Evolutionary conservation across 148 eudicot species (phyloP), one percentile per base, ranked within the genome.

Genomic region (Vaccinium corymbosum): DNA sequence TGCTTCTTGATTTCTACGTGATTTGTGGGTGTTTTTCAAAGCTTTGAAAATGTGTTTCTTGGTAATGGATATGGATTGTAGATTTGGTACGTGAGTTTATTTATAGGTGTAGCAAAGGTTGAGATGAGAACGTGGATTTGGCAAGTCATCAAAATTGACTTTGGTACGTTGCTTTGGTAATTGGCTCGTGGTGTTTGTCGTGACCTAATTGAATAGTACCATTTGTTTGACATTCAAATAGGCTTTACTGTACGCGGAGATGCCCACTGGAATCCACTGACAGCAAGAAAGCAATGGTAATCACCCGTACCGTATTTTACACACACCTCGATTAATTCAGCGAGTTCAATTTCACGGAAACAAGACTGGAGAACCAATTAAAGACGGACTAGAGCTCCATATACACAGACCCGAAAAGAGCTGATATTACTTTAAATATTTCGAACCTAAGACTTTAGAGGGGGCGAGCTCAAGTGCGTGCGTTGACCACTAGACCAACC

Each of bases 141-240:
- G 62, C 0, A 53, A 78, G 80, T 27, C 80, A 53, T 7, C 42
- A 27, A 27, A 52, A 0, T 78, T 78, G 80, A 78, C 80, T 51
- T 52, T 53, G 15, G 27, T 15, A 3, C 4, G 59, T 77, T 52
- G 6, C 6, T 42, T 42, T 13, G 38, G 80, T 52, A 27, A 52
- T 14, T 52, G 80, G 46, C 46, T 35, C 50, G 22, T 68, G 38
- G 9, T 73, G 74, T 74, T 74, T 76, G 80, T 53, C 62, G 80
- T 76, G 79, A 0, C 52, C 56, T 13, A n/a, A 22, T n/a, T 49
- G 79, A 76, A n/a, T 49, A 29, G 32, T 0, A 72, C 76, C n/a
- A 38, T 13, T 12, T 72, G 49, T 17, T 38, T 27, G 73, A 68
- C 13, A 27, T 12, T 13, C 55, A 13, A 27, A 12, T 16, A 12